A percentile compares a stretch with the other conserved stretches of the same genome.
Evolutionary conservation across 2,329 filamentous ascomycete genomes (phyloP).

Genomic region (Penicillium sp.): DNA sequence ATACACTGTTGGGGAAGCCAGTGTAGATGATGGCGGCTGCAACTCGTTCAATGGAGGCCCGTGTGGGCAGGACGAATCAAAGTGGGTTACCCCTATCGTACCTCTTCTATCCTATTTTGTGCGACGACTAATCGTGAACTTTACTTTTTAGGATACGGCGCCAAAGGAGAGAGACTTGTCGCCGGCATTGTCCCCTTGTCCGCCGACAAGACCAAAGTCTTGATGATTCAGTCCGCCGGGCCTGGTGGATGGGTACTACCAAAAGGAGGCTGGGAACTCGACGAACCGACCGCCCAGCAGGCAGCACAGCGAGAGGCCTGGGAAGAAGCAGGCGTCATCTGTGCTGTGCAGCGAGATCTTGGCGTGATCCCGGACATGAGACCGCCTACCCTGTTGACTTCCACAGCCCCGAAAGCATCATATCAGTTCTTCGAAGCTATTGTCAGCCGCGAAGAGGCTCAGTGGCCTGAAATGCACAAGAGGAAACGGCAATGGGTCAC

Average conservation of each 20-base stretch:
- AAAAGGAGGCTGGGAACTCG: constrained; percentile 95
- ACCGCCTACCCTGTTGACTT: constrained; percentile 48
- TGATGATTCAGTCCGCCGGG: constrained; percentile 88
- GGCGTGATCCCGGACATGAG: constrained; percentile 82
- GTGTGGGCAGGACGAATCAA: constrained; percentile 47
- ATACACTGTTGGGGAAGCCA: neutral
- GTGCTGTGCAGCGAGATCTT: constrained; percentile 78
- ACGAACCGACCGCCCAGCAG: constrained; percentile 81
- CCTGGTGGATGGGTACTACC: constrained; percentile 94
- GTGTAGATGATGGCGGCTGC: constrained; percentile 6
- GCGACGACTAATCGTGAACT: too few relatives aligned
- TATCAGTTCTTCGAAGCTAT: constrained; percentile 69
- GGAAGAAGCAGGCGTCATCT: constrained; percentile 93
- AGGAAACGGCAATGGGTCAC: constrained; percentile 85
- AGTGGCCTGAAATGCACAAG: constrained; percentile 95
- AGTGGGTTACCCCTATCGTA: constrained; percentile 36
- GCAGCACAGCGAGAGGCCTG: constrained; percentile 87
- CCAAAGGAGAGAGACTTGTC: constrained; percentile 88
- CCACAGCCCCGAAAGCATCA: constrained; percentile 62
- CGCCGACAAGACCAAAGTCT: constrained; percentile 77
- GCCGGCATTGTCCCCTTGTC: constrained; percentile 91
- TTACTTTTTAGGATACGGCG: constrained; percentile 68
- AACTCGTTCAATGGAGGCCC: constrained; percentile 44
- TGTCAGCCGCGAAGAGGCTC: constrained; percentile 77
- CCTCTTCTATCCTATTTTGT: neutral